Base-by-base conservation (phyloP, 2,329 filamentous ascomycete genomes). In the Juglanconis sp. region DNA sequence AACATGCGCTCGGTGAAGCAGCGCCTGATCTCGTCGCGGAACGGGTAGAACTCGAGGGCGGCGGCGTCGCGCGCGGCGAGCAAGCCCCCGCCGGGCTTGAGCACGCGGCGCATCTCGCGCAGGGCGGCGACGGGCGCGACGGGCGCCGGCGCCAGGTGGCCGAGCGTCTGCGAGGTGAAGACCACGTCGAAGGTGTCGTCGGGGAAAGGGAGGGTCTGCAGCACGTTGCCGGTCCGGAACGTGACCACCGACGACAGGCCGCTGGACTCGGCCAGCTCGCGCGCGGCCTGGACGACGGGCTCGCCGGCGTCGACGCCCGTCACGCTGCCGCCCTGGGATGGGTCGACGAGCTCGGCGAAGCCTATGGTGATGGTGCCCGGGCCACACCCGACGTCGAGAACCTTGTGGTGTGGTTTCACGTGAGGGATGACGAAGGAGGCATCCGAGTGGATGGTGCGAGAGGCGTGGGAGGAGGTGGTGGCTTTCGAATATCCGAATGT, bases 11-110 rank as follows among this genome's bases (percentile, higher is more conserved):
- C 13, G 13, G 35, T 5, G 32, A 46, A 24, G 46, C 24, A 42
- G 36, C 56, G 42, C 17, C 51, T 56, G 15, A 62, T 47, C 10
- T 55, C 56, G 10, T 49, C 42, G 13, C 24, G 9, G 35, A 53
- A 49, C 4, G 56, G 56, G 5, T 48, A 24, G 30, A 31, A 59
- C 13, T 42, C 54, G 9, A 53, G 32, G 3, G 42, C 40, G 13
- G 56, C 73, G 2, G 68, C 71, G 52, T 74, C 71, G 36, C 71
- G 69, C 5, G 71, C 65, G 8, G 70, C 72, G 17, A 59, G 35
- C 7, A 71, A 63, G 2, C 71, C 56, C 38, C 70, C 70, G 8
- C 67, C 70, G 3, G 66, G 65, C 56, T 69, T 70, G 4, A 68
- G 68, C 10, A 73, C 69, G 7, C 71, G 67, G 4, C 66, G 59